Conservation (phyloP, 768 basidiomycete genomes). For the Amanita subjunquillea region DNA sequence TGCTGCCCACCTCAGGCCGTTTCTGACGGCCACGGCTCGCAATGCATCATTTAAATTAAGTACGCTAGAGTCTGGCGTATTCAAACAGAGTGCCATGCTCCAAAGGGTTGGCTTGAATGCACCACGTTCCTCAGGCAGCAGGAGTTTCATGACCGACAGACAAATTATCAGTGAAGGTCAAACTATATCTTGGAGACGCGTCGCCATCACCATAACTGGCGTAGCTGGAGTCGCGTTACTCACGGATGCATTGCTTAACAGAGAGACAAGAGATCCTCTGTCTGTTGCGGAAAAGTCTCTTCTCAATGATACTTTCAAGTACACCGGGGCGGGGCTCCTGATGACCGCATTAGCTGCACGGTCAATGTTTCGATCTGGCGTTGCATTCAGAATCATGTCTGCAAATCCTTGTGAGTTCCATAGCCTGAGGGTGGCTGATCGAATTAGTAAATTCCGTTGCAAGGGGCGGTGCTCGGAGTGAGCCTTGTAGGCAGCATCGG, state of each 20-base stretch:
- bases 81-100: not conserved
- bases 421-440: not conserved
- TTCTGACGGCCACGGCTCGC: not conserved
- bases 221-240: slow-evolving; percentile 63
- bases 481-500: slow-evolving; percentile 75
- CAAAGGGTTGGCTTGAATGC: not conserved
- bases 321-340: slow-evolving; percentile 71
- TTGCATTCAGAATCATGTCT: slow-evolving; percentile 66
- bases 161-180: slow-evolving; percentile 11
- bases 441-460: not conserved
- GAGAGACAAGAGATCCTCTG: slow-evolving; percentile 67
- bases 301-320: slow-evolving; percentile 72
- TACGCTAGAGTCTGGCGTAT: not conserved
- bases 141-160: slow-evolving; percentile 35
- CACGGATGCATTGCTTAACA: slow-evolving; percentile 58
- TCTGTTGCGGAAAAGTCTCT: slow-evolving; percentile 53
- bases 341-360: slow-evolving; percentile 75
- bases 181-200: slow-evolving; percentile 17
- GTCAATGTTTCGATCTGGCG: slow-evolving; percentile 60
- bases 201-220: slow-evolving; percentile 44
- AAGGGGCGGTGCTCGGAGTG: slow-evolving; percentile 75
- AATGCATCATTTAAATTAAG: not conserved
- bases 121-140: slow-evolving; percentile 13
- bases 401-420: slow-evolving; percentile 64
- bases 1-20: not conserved